A percentile compares a stretch with the other conserved stretches of the same genome.
These are phyloP conservation scores for Barbatosphaeria neglecta DNA, from an alignment of 495 filamentous ascomycete species.

Conservation along the genomic window DNA sequence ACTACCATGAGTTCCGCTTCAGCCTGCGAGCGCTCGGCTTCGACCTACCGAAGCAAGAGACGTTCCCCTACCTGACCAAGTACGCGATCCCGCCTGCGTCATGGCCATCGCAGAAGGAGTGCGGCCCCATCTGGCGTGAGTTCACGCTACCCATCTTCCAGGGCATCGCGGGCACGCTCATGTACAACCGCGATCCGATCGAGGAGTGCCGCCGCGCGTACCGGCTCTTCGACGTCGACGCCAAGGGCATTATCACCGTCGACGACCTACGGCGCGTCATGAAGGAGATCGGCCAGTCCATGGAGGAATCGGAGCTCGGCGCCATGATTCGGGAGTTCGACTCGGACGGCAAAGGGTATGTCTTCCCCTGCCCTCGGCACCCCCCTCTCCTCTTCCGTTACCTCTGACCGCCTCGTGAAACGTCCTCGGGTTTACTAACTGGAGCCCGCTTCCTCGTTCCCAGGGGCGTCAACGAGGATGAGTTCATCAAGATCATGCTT, in stretches of 20 bases:
- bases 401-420: neutral
- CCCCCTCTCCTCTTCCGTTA: neutral
- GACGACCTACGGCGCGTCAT: slow-evolving; percentile 80
- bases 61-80: slow-evolving; percentile 23
- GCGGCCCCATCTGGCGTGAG: slow-evolving; percentile 20
- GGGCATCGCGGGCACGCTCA: slow-evolving; percentile 65
- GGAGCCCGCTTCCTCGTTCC: no score
- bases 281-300: slow-evolving; percentile 76
- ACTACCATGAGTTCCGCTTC: slow-evolving; percentile 97
- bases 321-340: slow-evolving; percentile 99
- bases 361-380: slow-evolving; percentile 16
- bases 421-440: no score
- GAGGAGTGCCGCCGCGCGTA: slow-evolving; percentile 92
- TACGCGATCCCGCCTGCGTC: slow-evolving; percentile 15
- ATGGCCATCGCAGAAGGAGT: slow-evolving; percentile 24
- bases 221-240: slow-evolving; percentile 63
- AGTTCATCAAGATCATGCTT: slow-evolving; percentile 1
- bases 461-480: slow-evolving; percentile 1
- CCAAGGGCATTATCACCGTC: slow-evolving; percentile 75
- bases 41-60: slow-evolving; percentile 34
- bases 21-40: slow-evolving; percentile 94
- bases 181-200: slow-evolving; percentile 68
- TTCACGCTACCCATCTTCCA: slow-evolving; percentile 46
- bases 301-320: slow-evolving; percentile 83
- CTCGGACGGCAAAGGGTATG: slow-evolving; percentile 79